Percentiles rank a stretch among this genome's conserved stretches.
These are phyloP conservation scores for Phyllosticta capitalensis DNA, from an alignment of 2,329 filamentous ascomycete genomes.

Conservation along the genomic window DNA sequence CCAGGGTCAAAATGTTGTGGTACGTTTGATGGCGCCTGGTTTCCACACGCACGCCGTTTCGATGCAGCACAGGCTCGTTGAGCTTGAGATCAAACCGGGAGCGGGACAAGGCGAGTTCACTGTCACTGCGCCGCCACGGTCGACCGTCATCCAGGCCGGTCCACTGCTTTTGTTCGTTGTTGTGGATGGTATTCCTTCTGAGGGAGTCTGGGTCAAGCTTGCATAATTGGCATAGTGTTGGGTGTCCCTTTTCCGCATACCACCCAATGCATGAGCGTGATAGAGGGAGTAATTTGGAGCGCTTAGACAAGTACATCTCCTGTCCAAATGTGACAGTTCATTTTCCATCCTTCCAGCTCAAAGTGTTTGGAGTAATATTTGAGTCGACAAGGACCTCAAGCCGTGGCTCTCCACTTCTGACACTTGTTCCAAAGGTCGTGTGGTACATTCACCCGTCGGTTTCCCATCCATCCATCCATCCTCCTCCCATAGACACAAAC, in stretches of 20 bases:
- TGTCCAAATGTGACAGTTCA: no score
- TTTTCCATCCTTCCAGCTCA: no score
- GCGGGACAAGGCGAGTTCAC: not conserved
- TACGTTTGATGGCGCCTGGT: slow-evolving; percentile 42
- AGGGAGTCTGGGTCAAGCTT: slow-evolving; percentile 34
- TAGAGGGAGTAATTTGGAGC: no score
- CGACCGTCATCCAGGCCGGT: slow-evolving; percentile 43
- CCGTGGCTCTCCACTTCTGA: no score
- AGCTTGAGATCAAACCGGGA: slow-evolving; percentile 27
- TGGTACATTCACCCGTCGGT: no score
- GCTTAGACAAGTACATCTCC: no score
- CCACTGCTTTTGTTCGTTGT: slow-evolving; percentile 47
- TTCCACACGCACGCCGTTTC: slow-evolving; percentile 47
- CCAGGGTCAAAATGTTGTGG: slow-evolving; percentile 29
- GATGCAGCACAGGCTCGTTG: slow-evolving; percentile 46
- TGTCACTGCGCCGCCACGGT: slow-evolving; percentile 35
- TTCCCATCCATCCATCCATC: no score
- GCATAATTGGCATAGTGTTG: not conserved
- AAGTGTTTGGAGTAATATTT: no score
- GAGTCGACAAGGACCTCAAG: no score
- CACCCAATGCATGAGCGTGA: not conserved
- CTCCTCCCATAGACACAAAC: no score
- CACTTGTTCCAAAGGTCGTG: no score
- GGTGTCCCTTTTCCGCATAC: not conserved
- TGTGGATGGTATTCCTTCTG: slow-evolving; percentile 36